Evolutionary conservation across 106 monocot genomes (phyloP), one percentile per base, ranked within the genome.

Genomic region (Phalaenopsis equestris): DNA sequence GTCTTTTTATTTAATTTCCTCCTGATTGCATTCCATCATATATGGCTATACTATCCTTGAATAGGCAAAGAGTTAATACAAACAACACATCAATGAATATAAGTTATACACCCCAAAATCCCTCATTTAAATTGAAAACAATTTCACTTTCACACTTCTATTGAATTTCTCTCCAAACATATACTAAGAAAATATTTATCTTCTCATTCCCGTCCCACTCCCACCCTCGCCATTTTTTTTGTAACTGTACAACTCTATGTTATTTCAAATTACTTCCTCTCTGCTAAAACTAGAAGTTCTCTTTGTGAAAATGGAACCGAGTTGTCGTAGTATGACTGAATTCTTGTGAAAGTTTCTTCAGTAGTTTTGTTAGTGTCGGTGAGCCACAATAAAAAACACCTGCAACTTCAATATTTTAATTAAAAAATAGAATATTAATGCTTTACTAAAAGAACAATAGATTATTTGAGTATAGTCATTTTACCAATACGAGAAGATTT

Each of bases 321-420:
- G 94, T 94, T 42, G 90, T 88, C 4, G 95, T 94, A 17, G 64
- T 92, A 75, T 94, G 90, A 84, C 91, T 94, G 87, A 92, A 94
- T 80, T 99, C 98, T 46, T 84, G 61, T 19, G 94, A 90, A 80
- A 99, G 92, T 48, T 92, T 89, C 73, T 43, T 92, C 38, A 99
- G 76, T 41, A 80, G 81, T 75, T 94, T 92, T 80, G 94, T 92
- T 23, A 98, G 89, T 30, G 86, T 85, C n/a, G 94, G 86, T 15
- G 94, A 84, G 64, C 98, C 94, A 58, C 98, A 94, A 79, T 98
- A 98, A 83, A 94, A 99, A 37, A 99, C 98, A 80, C 94, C 92
- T 92, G 89, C 75, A 87, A 57, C 8, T 68, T 52, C 8, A 76
- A 48, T 76, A 48, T 76, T 17, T 49, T n/a, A 30, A 18, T 23